These are phyloP conservation scores for Tephrocybe sp. DNA, from an alignment of 768 basidiomycete genomes.

Conservation along the genomic window DNA sequence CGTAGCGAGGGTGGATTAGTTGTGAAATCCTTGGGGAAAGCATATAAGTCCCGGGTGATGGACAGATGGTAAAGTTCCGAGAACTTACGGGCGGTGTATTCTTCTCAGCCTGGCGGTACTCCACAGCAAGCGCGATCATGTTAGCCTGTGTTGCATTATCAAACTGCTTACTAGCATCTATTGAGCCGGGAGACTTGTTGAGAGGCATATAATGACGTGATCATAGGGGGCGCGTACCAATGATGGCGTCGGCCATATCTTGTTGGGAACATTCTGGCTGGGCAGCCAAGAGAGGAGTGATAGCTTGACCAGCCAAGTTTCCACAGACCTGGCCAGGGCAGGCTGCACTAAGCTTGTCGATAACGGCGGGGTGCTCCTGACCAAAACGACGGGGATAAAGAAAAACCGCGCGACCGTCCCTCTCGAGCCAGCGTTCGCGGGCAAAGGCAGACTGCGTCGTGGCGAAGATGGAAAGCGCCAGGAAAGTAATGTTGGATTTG, in stretches of 20 bases:
- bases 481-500: constrained; percentile 23
- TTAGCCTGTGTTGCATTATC: constrained; percentile 47
- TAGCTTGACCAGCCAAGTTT: constrained; percentile 45
- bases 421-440: constrained; percentile 48
- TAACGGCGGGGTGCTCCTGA: constrained; percentile 48
- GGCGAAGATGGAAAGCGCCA: constrained; percentile 28
- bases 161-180: constrained; percentile 55
- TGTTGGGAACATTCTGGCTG: constrained; percentile 57
- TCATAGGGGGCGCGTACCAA: constrained; percentile 34
- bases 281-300: constrained; percentile 52
- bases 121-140: constrained; percentile 52
- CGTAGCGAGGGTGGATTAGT: constrained; percentile 48
- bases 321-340: constrained; percentile 53
- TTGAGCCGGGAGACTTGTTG: not conserved
- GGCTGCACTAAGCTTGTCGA: constrained; percentile 43
- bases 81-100: constrained; percentile 54
- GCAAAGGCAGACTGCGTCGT: constrained; percentile 32
- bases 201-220: not conserved
- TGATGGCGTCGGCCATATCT: constrained; percentile 57
- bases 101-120: constrained; percentile 59
- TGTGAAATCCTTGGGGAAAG: constrained; percentile 45
- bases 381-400: constrained; percentile 55
- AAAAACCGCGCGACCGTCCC: constrained; percentile 42
- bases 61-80: not conserved
- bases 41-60: not conserved